phyloP scores from a whole-genome alignment of 768 basidiomycete species.

The Boletus insuetus region DNA sequence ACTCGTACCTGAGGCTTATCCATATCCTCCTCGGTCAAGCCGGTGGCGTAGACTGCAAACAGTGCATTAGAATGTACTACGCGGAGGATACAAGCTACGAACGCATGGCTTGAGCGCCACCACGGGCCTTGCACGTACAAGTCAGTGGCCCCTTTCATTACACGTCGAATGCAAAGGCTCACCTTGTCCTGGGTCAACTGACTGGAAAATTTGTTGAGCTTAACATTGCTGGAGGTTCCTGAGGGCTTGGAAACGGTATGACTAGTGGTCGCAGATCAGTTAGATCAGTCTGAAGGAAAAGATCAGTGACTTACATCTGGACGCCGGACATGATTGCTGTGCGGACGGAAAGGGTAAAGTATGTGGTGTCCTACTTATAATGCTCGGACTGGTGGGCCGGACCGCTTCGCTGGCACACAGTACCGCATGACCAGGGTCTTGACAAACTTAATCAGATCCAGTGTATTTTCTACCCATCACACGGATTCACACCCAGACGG shows the following conservation, averaged over 20 bases:
- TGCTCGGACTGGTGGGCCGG: not conserved
- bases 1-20: slow-evolving; percentile 70
- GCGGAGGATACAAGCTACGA: slow-evolving; percentile 26
- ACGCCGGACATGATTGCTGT: slow-evolving; percentile 52
- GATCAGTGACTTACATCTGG: slow-evolving; percentile 48
- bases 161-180: slow-evolving; percentile 1
- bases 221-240: slow-evolving; percentile 34
- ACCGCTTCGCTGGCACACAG: not conserved
- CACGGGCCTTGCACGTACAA: slow-evolving; percentile 43
- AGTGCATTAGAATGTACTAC: not conserved
- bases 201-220: slow-evolving; percentile 73
- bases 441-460: not conserved
- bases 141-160: not conserved
- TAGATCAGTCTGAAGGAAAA: not conserved
- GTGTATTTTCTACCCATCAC: not conserved
- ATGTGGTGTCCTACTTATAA: slow-evolving; percentile 14
- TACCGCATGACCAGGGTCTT: too few relatives aligned
- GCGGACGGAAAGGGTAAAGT: not conserved
- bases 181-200: slow-evolving; percentile 80
- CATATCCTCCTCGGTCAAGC: slow-evolving; percentile 77
- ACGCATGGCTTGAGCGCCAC: slow-evolving; percentile 88
- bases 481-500: not conserved
- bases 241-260: slow-evolving; percentile 21
- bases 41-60: slow-evolving; percentile 65
- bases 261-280: not conserved